A percentile compares a stretch with the other conserved stretches of the same genome.
Evolutionary conservation across 306 rosid species (phyloP).

Genomic region (Trifolium pratense): DNA sequence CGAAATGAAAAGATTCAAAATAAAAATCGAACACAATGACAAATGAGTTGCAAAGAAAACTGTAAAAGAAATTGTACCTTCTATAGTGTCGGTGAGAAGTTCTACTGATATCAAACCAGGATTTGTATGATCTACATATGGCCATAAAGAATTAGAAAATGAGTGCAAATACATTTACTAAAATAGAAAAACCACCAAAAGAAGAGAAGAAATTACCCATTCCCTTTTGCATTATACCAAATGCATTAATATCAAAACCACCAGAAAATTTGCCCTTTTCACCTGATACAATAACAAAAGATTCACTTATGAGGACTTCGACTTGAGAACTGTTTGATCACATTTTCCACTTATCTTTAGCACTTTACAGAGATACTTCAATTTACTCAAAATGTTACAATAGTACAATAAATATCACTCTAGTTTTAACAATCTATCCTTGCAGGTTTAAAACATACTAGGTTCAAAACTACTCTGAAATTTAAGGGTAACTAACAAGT

Average conservation of each 20-base stretch:
- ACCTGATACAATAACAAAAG: constrained; percentile 54
- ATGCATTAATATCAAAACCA: constrained; percentile 87
- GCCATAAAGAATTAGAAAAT: constrained; percentile 31
- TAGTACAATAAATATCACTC: background rate
- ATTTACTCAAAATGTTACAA: constrained; percentile 30
- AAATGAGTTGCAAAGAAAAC: constrained; percentile 21
- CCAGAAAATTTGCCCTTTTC: constrained; percentile 93
- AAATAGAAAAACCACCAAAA: background rate
- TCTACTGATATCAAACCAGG: constrained; percentile 74
- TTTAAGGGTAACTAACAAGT: background rate
- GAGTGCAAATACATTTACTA: constrained; percentile 5
- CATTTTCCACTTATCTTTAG: background rate
- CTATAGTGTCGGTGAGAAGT: constrained; percentile 65
- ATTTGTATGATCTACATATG: constrained; percentile 43
- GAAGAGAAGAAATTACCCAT: constrained; percentile 49
- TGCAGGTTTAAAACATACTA: constrained; percentile 5
- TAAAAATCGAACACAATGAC: constrained; percentile 33
- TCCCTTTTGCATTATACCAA: constrained; percentile 65
- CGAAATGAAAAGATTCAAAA: constrained; percentile 35
- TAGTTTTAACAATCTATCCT: background rate
- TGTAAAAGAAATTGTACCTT: constrained; percentile 56
- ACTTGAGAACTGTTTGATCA: constrained; percentile 13
- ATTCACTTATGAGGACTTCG: constrained; percentile 22
- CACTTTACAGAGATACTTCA: background rate
- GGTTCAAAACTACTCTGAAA: background rate